Evolutionary conservation across 257 asterid species (phyloP).

Genomic region (Coffea canephora): DNA sequence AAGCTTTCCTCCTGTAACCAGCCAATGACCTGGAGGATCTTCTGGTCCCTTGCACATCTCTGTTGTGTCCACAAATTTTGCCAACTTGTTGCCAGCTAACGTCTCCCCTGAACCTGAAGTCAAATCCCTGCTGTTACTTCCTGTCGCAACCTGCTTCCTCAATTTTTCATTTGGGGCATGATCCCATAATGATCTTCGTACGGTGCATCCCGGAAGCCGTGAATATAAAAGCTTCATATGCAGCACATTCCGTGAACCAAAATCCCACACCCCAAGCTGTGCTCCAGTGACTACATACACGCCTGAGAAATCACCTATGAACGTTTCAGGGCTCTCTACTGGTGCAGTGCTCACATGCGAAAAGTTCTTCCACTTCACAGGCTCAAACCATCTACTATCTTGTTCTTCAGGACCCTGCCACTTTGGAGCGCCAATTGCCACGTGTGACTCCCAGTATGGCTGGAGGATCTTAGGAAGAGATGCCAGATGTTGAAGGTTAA

Average conservation of each 20-base stretch:
- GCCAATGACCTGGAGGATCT: constrained; percentile 84
- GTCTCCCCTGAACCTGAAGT: constrained; percentile 49
- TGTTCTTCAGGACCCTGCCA: constrained; percentile 95
- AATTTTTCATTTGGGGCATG: constrained; percentile 45
- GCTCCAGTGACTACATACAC: constrained; percentile 75
- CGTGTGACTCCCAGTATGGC: constrained; percentile 64
- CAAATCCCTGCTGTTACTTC: constrained; percentile 30
- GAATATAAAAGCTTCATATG: constrained; percentile 72
- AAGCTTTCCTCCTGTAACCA: constrained; percentile 86
- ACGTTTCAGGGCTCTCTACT: constrained; percentile 64
- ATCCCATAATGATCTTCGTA: constrained; percentile 73
- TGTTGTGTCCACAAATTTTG: constrained; percentile 59
- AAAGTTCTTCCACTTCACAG: constrained; percentile 82
- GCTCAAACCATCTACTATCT: constrained; percentile 89
- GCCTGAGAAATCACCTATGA: constrained; percentile 55
- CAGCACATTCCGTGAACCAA: constrained; percentile 76
- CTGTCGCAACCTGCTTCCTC: constrained; percentile 22
- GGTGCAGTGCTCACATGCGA: constrained; percentile 85
- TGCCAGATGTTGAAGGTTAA: constrained; percentile 62
- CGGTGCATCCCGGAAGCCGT: constrained; percentile 69
- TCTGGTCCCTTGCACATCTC: constrained; percentile 72
- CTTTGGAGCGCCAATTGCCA: constrained; percentile 81
- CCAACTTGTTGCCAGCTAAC: constrained; percentile 54
- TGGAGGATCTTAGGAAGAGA: constrained; percentile 70
- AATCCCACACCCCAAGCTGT: constrained; percentile 89